Evolutionary conservation across 208 protist species (phyloP), one percentile per base, ranked within the genome.

Genomic region (Wallacemonas sp.): DNA sequence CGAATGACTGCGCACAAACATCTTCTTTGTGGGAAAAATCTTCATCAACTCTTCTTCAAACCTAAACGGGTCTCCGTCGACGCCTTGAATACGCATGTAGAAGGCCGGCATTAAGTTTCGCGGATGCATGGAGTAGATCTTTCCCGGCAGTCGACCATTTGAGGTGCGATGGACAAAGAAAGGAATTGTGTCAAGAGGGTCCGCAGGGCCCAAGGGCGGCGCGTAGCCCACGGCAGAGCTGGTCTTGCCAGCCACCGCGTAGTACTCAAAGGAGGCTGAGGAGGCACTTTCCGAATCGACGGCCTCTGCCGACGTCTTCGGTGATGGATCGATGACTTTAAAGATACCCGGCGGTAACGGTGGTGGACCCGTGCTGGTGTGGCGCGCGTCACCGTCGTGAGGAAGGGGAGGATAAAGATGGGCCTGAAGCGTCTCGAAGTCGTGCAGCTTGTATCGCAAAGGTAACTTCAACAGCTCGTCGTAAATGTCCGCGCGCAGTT

Each of bases 31-130:
- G 0, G 90, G 87, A 55, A 96, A 96, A 21, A 96, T 90, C 62
- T 96, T 96, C 73, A 96, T 77, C 28, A 96, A 70, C 75, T 96
- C 90, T 67, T 96, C 90, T 67, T 94, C 87, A 54, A 92, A 90
- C 33, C 87, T 80, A 54, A 92, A 94, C 1, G 87, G 8, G 46
- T 96, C 85, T 6, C 90, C 90, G 21, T 94, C 87, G 11, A 96
- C 61, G 42, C 59, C 41, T 28, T 77, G 54, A 33, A 96, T 90
- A 2, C 70, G 66, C 62, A 94, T 54, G 41, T 79, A 81, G 46
- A 93, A 93, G 8, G 75, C 77, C 11, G 88, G 90, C 82, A 93
- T 89, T 2, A 91, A 60, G n/a, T 78, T 88, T 33, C 79, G 79
- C 28, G 71, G 55, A 51, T 93, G 24, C 78, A 96, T 89, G 2